Percentiles rank a stretch among this genome's conserved stretches.
phyloP scores from a whole-genome alignment of 441 rosid genomes.

The Jatropha multifida region DNA sequence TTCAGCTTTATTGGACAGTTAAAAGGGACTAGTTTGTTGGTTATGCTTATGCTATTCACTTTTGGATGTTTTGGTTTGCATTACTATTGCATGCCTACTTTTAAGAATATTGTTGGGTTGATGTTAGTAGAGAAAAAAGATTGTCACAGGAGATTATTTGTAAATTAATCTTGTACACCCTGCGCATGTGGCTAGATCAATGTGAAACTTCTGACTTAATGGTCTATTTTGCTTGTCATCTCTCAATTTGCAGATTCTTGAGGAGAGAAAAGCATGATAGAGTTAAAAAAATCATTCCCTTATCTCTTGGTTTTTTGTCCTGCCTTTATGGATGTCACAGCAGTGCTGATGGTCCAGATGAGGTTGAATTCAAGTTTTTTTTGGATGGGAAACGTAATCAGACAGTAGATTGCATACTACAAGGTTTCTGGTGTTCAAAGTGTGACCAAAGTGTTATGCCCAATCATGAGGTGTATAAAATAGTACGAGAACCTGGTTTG shows the following conservation, averaged over 20 bases:
- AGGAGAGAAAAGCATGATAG: conserved; percentile 53
- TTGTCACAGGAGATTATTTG: neutral
- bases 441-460: conserved; percentile 57
- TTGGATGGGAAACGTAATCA: conserved; percentile 42
- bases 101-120: conserved; percentile 1
- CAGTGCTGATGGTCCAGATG: conserved; percentile 37
- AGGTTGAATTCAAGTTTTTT: conserved; percentile 58
- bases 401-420: conserved; percentile 51
- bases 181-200: neutral
- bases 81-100: conserved; percentile 1
- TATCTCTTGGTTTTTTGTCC: conserved; percentile 73
- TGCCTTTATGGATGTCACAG: conserved; percentile 69
- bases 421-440: conserved; percentile 87
- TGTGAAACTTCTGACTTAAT: neutral
- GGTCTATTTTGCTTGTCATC: conserved; percentile 23
- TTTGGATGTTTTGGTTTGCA: neutral
- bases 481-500: conserved; percentile 37
- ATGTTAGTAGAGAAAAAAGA: neutral
- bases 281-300: conserved; percentile 72
- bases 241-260: conserved; percentile 55
- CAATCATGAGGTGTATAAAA: conserved; percentile 36
- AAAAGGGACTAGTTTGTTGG: neutral
- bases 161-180: neutral
- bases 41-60: neutral
- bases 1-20: neutral